Evolutionary conservation across 2,329 filamentous ascomycete genomes (phyloP).

Genomic region (Akanthomyces dipterigenus): DNA sequence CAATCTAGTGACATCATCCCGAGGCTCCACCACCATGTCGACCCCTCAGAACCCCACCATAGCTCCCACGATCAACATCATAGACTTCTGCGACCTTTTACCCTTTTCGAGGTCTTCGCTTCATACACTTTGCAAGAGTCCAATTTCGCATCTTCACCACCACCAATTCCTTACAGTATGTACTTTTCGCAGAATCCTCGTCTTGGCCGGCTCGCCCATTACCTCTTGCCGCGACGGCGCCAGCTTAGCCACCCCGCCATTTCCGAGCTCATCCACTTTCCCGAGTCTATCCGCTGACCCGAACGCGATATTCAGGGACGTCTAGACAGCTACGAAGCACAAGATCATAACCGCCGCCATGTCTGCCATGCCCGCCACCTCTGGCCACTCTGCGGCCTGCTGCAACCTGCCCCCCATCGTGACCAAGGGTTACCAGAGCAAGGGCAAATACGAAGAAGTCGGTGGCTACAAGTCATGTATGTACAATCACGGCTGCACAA

Average conservation of each 20-base stretch:
- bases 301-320: not conserved
- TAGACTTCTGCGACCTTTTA: not conserved
- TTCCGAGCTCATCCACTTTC: not conserved
- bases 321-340: not conserved
- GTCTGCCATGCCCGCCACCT: constrained; percentile 44
- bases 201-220: not conserved
- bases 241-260: not conserved
- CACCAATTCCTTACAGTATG: not conserved
- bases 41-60: constrained; percentile 10
- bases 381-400: constrained; percentile 50
- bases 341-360: constrained; percentile 21
- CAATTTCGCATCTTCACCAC: not conserved
- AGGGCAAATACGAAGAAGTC: constrained; percentile 51
- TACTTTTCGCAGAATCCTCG: not conserved
- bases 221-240: not conserved
- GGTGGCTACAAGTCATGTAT: constrained; percentile 48
- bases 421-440: constrained; percentile 45
- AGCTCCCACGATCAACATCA: not conserved
- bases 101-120: not conserved
- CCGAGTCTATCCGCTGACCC: not conserved
- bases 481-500: constrained; percentile 4
- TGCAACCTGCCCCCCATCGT: constrained; percentile 54
- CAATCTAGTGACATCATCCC: constrained; percentile 6
- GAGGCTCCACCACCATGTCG: not conserved
- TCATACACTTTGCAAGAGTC: not conserved